phyloP scores from a whole-genome alignment of 176 grass and related monocot genomes.

The maize (Zea mays) region Zm-B73-REFERENCE-NAM-5.0 NC_050097.1:20219501-20220000 shows the following conservation, averaged over 20 bases:
- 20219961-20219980: constrained; percentile 78
- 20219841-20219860: constrained; percentile 55
- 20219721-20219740: background rate
- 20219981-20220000: constrained; percentile 93
- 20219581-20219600: no score
- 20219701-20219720: constrained; percentile 18
- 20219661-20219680: no score
- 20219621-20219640: no score
- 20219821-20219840: constrained; percentile 65
- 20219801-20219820: constrained; percentile 69
- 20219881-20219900: constrained; percentile 43
- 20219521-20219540: no score
- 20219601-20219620: no score
- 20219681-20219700: background rate
- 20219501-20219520: no score
- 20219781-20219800: constrained; percentile 59
- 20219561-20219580: no score
- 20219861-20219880: constrained; percentile 32
- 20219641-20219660: no score
- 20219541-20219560: no score
- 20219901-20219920: constrained; percentile 45
- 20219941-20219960: constrained; percentile 41
- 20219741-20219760: background rate
- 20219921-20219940: constrained; percentile 52
- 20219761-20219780: background rate